Conservation (phyloP, 2,329 filamentous ascomycete species). For the Penicillium polonicum region DNA sequence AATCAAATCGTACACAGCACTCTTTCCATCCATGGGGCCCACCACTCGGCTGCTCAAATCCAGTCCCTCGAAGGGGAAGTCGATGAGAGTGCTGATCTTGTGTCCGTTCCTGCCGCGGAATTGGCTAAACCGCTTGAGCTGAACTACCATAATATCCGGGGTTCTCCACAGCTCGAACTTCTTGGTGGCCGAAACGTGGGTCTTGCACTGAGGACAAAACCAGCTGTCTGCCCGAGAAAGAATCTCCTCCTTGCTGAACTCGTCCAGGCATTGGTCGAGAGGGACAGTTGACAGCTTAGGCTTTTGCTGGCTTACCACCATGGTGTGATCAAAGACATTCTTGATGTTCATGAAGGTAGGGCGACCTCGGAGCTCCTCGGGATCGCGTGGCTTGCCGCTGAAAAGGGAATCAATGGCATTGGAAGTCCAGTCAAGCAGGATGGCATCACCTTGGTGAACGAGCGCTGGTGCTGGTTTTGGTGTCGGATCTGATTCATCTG, state of each 20-base stretch:
- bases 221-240: slow-evolving; percentile 94
- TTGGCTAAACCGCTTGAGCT: slow-evolving; percentile 89
- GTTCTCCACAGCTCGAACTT: slow-evolving; percentile 97
- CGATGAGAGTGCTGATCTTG: slow-evolving; percentile 86
- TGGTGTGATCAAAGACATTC: slow-evolving; percentile 58
- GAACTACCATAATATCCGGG: slow-evolving; percentile 90
- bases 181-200: slow-evolving; percentile 87
- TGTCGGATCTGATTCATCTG: slow-evolving; percentile 26
- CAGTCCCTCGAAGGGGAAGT: slow-evolving; percentile 85
- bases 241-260: slow-evolving; percentile 91
- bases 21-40: slow-evolving; percentile 75
- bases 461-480: slow-evolving; percentile 46
- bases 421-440: slow-evolving; percentile 82
- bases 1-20: slow-evolving; percentile 86
- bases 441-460: slow-evolving; percentile 76
- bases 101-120: slow-evolving; percentile 67
- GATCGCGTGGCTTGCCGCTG: slow-evolving; percentile 36
- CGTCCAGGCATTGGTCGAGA: slow-evolving; percentile 86
- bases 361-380: slow-evolving; percentile 56
- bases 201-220: slow-evolving; percentile 96
- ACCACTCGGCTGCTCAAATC: slow-evolving; percentile 79
- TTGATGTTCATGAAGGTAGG: slow-evolving; percentile 57
- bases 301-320: slow-evolving; percentile 60
- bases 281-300: slow-evolving; percentile 71
- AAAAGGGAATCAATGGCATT: slow-evolving; percentile 73